phyloP scores from a whole-genome alignment of 345 rosid species.

The Eucalyptus melliodora region DNA sequence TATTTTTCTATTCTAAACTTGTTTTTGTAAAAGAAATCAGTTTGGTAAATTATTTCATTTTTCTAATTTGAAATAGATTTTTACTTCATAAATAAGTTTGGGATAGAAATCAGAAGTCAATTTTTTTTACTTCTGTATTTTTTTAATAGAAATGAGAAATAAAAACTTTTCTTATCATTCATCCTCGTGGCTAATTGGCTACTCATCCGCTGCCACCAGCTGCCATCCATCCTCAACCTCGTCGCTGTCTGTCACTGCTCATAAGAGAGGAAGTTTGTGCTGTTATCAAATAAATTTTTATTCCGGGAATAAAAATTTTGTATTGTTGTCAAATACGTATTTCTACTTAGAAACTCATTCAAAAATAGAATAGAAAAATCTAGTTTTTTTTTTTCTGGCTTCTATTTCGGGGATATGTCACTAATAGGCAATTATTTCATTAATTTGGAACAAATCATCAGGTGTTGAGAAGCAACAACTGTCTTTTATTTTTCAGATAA shows the following conservation, averaged over 20 bases:
- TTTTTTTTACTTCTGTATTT: no score
- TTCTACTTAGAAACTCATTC: no score
- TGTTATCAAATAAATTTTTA: no score
- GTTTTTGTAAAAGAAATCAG: accelerated
- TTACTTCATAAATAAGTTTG: no score
- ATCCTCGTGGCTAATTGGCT: accelerated
- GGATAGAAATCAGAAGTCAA: accelerated
- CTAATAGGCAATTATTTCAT: not conserved
- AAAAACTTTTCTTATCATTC: no score
- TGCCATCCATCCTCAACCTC: accelerated
- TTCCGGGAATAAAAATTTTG: accelerated
- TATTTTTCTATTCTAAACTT: accelerated
- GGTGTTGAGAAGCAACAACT: accelerated
- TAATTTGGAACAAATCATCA: not conserved
- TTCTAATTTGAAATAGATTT: no score
- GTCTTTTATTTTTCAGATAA: not conserved
- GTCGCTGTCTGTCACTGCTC: accelerated
- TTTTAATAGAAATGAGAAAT: accelerated
- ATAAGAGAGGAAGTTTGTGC: no score
- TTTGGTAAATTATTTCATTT: no score
- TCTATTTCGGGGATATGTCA: not conserved
- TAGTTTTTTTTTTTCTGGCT: no score
- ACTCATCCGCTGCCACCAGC: accelerated
- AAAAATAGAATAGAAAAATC: no score
- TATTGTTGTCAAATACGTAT: accelerated